These are phyloP conservation scores for Elaeis oleifera DNA, from an alignment of 202 grass and related monocot species.

Conservation along the genomic window DNA sequence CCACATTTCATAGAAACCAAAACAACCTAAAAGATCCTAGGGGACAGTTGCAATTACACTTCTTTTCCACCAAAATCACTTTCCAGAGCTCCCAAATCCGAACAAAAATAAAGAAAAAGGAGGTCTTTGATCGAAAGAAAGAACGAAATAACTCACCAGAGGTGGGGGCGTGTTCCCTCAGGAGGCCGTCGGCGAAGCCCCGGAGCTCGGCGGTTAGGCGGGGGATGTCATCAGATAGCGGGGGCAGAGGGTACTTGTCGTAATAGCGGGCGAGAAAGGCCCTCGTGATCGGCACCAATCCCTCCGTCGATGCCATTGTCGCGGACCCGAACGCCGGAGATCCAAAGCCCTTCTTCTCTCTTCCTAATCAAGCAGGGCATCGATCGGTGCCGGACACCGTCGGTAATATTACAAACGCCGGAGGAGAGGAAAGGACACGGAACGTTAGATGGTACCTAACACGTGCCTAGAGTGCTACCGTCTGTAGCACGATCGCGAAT, in stretches of 20 bases:
- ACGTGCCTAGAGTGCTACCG: no score
- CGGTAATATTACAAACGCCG: no score
- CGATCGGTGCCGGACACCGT: no score
- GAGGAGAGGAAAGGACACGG: no score
- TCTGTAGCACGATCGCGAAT: no score
- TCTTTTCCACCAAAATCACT: background rate
- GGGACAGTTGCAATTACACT: background rate
- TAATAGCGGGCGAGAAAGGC: constrained; percentile 78
- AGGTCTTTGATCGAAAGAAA: background rate
- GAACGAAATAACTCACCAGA: constrained; percentile 30
- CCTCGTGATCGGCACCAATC: constrained; percentile 89
- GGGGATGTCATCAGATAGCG: constrained; percentile 34
- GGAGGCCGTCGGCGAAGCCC: constrained; percentile 40
- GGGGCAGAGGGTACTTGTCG: constrained; percentile 57
- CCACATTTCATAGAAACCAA: no score
- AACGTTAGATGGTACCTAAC: no score
- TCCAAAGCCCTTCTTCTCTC: no score
- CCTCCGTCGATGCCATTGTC: constrained; percentile 55
- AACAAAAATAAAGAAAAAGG: background rate
- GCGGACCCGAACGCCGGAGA: background rate
- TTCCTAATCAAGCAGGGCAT: no score
- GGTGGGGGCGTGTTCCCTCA: constrained; percentile 24
- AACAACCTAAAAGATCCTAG: no score
- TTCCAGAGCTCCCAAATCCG: background rate
- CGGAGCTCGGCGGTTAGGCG: constrained; percentile 42